Percentiles rank a stretch among this genome's conserved stretches.
phyloP scores from a whole-genome alignment of 2,329 filamentous ascomycete genomes.

The Elsinoe fawcettii region DNA sequence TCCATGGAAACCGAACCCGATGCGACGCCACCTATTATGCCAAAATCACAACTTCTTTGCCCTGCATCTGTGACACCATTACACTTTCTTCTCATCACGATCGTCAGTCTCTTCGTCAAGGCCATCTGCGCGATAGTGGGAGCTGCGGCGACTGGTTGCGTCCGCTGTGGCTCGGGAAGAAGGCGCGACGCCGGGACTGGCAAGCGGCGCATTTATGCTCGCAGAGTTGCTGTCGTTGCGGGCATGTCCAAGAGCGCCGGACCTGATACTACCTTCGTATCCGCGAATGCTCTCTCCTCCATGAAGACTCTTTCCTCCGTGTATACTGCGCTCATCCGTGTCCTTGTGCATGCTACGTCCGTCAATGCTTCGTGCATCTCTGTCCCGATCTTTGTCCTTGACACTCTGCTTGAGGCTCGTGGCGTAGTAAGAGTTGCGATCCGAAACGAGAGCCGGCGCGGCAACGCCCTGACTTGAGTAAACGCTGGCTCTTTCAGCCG shows the following conservation, averaged over 20 bases:
- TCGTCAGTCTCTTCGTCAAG: not conserved
- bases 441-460: conserved; percentile 58
- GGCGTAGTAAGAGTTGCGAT: conserved; percentile 75
- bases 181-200: conserved; percentile 37
- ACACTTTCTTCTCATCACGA: not conserved
- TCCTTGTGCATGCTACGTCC: conserved; percentile 32
- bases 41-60: not conserved
- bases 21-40: not conserved
- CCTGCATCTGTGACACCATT: not conserved
- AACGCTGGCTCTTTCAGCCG: conserved; percentile 65
- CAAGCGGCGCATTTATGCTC: conserved; percentile 62
- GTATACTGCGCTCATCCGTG: conserved; percentile 13
- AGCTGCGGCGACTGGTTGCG: conserved; percentile 2
- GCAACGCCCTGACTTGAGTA: conserved; percentile 45
- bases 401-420: conserved; percentile 39
- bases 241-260: conserved; percentile 67
- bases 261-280: conserved; percentile 72
- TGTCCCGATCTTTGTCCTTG: conserved; percentile 20
- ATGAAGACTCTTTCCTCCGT: conserved; percentile 9
- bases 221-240: conserved; percentile 75
- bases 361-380: conserved; percentile 29
- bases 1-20: not conserved
- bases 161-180: not conserved
- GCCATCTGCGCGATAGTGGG: not conserved
- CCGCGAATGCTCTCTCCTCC: conserved; percentile 74